phyloP scores from a whole-genome alignment of 23 red algal genomes.

The Gracilaria caudata region DNA sequence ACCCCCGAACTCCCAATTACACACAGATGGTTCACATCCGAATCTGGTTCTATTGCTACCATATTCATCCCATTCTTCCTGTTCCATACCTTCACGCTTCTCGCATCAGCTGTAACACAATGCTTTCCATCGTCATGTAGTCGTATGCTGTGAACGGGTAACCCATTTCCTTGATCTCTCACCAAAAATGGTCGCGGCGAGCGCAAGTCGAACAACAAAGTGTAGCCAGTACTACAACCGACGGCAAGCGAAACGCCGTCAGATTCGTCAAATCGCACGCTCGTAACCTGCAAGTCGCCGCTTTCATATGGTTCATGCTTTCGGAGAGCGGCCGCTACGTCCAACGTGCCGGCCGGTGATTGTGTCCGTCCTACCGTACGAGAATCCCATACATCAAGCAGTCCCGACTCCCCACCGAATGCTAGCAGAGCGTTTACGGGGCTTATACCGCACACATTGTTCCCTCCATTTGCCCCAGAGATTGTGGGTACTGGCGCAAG shows the following conservation, averaged over 20 bases:
- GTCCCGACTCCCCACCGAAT: constrained; percentile 81
- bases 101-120: constrained; percentile 74
- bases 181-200: constrained; percentile 43
- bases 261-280: constrained; percentile 80
- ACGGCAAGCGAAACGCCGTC: constrained; percentile 72
- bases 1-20: constrained; percentile 76
- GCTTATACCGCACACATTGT: constrained; percentile 79
- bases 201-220: constrained; percentile 88
- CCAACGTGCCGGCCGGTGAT: constrained; percentile 39
- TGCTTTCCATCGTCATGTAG: constrained; percentile 66
- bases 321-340: constrained; percentile 47
- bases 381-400: constrained; percentile 89
- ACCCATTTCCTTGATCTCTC: constrained; percentile 83
- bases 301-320: constrained; percentile 14
- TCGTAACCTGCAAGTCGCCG: constrained; percentile 41
- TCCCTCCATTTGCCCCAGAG: constrained; percentile 64
- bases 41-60: constrained; percentile 81
- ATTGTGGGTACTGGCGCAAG: constrained; percentile 73
- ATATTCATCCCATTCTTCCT: constrained; percentile 48
- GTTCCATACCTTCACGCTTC: constrained; percentile 91
- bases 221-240: constrained; percentile 73
- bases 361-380: constrained; percentile 34
- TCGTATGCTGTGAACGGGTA: constrained; percentile 65
- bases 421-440: constrained; percentile 76
- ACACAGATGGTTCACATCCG: constrained; percentile 81